A percentile compares a stretch with the other conserved stretches of the same genome.
Evolutionary conservation across 257 asterid species (phyloP).

Genomic region (Apocynum venetum): DNA sequence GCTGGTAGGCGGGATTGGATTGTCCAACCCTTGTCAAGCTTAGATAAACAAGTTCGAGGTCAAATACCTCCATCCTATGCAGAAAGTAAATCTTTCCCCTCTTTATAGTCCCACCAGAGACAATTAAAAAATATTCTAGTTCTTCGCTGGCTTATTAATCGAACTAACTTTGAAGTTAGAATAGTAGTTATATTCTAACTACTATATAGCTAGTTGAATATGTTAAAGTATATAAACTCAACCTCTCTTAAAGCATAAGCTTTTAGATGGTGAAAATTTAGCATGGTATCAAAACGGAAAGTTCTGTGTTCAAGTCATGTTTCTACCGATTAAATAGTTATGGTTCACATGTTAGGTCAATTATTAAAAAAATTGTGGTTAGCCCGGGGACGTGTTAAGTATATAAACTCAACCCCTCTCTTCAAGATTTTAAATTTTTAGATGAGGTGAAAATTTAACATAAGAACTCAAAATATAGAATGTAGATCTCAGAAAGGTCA

Average conservation of each 20-base stretch:
- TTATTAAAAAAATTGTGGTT: no score
- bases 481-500: background rate
- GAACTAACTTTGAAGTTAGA: background rate
- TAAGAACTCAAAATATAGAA: background rate
- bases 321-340: no score
- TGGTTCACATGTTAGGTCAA: no score
- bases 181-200: background rate
- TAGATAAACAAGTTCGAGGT: background rate
- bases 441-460: no score
- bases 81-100: background rate
- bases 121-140: background rate
- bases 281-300: no score
- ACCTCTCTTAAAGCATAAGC: no score
- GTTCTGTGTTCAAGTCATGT: no score
- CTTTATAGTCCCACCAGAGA: background rate
- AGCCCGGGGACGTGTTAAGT: no score
- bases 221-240: no score
- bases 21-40: background rate
- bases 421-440: no score
- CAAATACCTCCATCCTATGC: background rate
- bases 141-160: background rate
- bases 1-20: background rate
- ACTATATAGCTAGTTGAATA: background rate
- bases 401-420: no score
- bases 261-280: no score